phyloP scores from a whole-genome alignment of 768 basidiomycete species.

The Leccinum barrowsii region DNA sequence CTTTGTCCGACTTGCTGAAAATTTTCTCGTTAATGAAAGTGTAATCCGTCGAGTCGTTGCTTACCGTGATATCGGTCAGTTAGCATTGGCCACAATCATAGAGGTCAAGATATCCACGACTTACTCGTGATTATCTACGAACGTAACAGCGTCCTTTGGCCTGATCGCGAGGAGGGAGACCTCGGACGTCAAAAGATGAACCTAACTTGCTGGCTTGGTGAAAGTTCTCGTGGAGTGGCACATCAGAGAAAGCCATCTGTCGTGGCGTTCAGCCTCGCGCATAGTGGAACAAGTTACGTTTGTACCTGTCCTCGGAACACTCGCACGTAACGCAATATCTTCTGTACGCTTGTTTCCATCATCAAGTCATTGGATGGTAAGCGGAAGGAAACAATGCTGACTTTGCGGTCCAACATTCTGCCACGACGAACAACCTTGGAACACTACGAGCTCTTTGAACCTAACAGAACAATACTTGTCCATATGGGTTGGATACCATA shows the following conservation, averaged over 20 bases:
- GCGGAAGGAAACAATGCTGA: constrained; percentile 30
- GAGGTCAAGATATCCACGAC: constrained; percentile 21
- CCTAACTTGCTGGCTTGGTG: constrained; percentile 68
- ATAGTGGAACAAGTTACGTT: neutral
- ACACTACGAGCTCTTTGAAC: constrained; percentile 48
- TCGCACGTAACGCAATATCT: constrained; percentile 55
- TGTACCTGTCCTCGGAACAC: constrained; percentile 63
- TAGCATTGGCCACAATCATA: neutral
- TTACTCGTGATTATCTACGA: constrained; percentile 89
- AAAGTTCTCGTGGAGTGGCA: constrained; percentile 84
- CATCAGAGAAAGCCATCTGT: constrained; percentile 68
- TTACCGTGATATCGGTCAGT: constrained; percentile 54
- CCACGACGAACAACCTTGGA: constrained; percentile 58
- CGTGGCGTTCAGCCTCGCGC: neutral
- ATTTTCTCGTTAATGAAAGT: neutral
- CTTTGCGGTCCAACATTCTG: constrained; percentile 84
- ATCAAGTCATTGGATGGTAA: neutral
- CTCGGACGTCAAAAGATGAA: constrained; percentile 72
- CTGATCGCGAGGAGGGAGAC: constrained; percentile 58
- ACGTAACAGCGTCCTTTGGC: constrained; percentile 83
- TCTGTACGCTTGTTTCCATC: constrained; percentile 37
- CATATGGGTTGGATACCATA: neutral
- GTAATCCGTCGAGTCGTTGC: constrained; percentile 29
- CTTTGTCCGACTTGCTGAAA: constrained; percentile 64
- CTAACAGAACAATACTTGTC: constrained; percentile 30